Conservation (phyloP, 371 early-diverging fungal species). For the Mortierella sp. region DNA sequence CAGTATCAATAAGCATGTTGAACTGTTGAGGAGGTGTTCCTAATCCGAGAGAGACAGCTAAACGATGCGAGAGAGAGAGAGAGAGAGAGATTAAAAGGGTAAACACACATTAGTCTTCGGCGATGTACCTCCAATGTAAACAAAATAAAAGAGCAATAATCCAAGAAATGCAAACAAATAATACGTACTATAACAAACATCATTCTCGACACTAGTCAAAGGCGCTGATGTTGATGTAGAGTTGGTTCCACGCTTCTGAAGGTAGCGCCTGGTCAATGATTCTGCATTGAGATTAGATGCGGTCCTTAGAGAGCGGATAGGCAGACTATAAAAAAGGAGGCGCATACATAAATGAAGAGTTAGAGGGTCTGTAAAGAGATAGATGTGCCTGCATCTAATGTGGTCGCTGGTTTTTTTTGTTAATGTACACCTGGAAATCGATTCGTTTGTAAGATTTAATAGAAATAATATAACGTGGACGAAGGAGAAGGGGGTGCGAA, state of each 20-base stretch:
- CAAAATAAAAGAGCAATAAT: neutral
- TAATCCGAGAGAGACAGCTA: slow-evolving; percentile 33
- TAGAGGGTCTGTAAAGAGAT: neutral
- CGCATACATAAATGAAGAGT: no score
- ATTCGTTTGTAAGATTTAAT: no score
- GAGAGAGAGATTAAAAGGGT: neutral
- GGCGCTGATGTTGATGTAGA: neutral
- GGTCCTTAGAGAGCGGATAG: neutral
- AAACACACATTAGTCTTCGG: neutral
- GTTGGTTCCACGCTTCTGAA: slow-evolving; percentile 24
- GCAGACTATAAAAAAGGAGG: neutral
- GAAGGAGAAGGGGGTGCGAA: no score
- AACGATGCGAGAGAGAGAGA: neutral
- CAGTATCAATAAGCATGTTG: slow-evolving; percentile 47
- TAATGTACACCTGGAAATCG: no score
- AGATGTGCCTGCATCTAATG: no score
- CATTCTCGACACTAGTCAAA: slow-evolving; percentile 27
- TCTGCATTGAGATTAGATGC: slow-evolving; percentile 5
- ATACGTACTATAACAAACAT: slow-evolving; percentile 40
- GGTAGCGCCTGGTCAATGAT: slow-evolving; percentile 30
- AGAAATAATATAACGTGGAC: no score
- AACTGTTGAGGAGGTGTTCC: slow-evolving; percentile 46
- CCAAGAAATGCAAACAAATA: neutral
- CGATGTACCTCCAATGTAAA: neutral
- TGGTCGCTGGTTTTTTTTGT: no score